Conservation (phyloP, 345 rosid species). For the Noccaea bulbosa region DNA sequence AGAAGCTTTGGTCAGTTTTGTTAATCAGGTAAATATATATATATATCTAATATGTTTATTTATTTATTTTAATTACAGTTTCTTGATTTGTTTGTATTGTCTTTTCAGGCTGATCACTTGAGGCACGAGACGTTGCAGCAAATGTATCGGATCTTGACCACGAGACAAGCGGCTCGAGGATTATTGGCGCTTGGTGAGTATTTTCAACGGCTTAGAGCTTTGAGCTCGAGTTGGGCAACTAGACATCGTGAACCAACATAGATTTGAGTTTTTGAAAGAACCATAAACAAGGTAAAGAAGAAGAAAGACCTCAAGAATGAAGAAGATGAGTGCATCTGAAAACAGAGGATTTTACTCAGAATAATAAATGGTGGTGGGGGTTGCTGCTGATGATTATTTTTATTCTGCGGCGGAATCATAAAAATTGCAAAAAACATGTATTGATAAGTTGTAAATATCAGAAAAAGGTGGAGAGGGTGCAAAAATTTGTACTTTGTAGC, state of each 20-base stretch:
- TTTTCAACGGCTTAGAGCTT: conserved; percentile 69
- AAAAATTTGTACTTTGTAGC: conserved; percentile 35
- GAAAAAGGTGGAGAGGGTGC: conserved; percentile 13
- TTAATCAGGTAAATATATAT: conserved; percentile 64
- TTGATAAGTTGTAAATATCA: conserved; percentile 43
- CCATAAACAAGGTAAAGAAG: not conserved
- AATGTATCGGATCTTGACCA: conserved; percentile 73
- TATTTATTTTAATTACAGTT: not conserved
- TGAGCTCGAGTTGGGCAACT: conserved; percentile 72
- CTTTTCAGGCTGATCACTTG: conserved; percentile 80
- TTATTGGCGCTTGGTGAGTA: conserved; percentile 85
- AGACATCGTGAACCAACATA: conserved; percentile 62
- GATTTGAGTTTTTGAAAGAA: conserved; percentile 16
- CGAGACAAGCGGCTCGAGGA: conserved; percentile 76
- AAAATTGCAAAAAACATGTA: conserved; percentile 35
- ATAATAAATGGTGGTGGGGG: conserved; percentile 38
- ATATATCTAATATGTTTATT: not conserved
- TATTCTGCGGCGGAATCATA: conserved; percentile 30
- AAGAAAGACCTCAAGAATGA: conserved; percentile 11
- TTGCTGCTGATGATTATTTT: conserved; percentile 42
- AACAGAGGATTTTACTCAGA: conserved; percentile 22
- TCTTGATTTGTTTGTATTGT: conserved; percentile 19
- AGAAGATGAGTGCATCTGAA: conserved; percentile 27
- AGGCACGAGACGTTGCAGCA: conserved; percentile 84
- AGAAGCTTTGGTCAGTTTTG: conserved; percentile 77